Evolutionary conservation across 2,329 filamentous ascomycete genomes (phyloP).

Genomic region (Diaporthe caulivora): DNA sequence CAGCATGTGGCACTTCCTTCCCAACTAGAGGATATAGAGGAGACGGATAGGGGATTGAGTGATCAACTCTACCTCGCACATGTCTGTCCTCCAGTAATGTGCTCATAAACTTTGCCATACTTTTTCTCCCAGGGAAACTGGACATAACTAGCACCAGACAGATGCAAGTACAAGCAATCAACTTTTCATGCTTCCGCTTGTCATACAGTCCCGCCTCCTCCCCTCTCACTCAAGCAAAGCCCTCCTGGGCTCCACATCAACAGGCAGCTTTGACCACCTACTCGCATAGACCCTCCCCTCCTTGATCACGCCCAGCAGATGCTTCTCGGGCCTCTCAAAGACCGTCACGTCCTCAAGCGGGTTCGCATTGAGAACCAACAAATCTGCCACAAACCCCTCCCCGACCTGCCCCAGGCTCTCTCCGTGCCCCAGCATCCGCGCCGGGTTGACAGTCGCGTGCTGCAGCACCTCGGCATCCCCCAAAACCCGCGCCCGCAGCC

Average conservation of each 20-base stretch:
- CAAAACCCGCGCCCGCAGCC: conserved; percentile 34
- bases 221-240: conserved; percentile 22
- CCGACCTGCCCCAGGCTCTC: conserved; percentile 58
- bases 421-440: conserved; percentile 58
- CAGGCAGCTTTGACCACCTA: conserved; percentile 36
- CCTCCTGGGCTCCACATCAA: conserved; percentile 15
- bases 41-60: too few species aligned
- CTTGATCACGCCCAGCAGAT: conserved; percentile 63
- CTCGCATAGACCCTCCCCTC: conserved; percentile 57
- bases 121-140: too few species aligned
- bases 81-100: too few species aligned
- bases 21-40: too few species aligned
- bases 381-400: conserved; percentile 60
- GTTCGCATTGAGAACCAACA: conserved; percentile 62
- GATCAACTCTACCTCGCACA: too few species aligned
- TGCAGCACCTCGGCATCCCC: conserved; percentile 22
- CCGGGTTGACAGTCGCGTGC: conserved; percentile 56
- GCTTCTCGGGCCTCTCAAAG: conserved; percentile 57
- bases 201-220: too few species aligned
- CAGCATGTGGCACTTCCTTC: neutral
- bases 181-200: neutral
- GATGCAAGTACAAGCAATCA: too few species aligned
- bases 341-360: conserved; percentile 64
- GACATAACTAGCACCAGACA: too few species aligned
- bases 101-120: too few species aligned